phyloP scores from a whole-genome alignment of 2,329 filamentous ascomycete genomes.

The Ophiostoma himal-ulmi region DNA sequence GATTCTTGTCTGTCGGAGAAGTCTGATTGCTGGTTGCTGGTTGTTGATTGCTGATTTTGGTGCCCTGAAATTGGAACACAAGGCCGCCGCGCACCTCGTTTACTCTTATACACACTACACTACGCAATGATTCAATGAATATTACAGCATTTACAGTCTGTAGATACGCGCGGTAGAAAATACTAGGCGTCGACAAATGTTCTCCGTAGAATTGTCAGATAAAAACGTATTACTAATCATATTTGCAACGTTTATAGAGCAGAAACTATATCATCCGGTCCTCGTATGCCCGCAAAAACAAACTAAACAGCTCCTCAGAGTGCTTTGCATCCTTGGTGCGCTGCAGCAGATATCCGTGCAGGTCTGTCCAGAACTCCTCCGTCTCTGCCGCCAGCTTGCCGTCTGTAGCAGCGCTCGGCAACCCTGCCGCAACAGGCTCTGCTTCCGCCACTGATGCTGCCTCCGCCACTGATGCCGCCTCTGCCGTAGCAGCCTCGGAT shows the following conservation, averaged over 20 bases:
- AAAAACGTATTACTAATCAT: neutral
- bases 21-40: neutral
- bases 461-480: constrained; percentile 40
- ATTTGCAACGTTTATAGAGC: neutral
- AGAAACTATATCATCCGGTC: constrained; percentile 28
- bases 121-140: constrained; percentile 1
- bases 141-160: neutral
- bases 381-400: constrained; percentile 38
- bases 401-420: constrained; percentile 37
- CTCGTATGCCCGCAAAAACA: constrained; percentile 70
- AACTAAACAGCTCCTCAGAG: constrained; percentile 56
- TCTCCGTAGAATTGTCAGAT: neutral
- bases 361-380: constrained; percentile 78
- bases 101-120: constrained; percentile 1
- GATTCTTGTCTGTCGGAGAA: neutral
- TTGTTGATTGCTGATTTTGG: neutral
- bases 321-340: constrained; percentile 64
- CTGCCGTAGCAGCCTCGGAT: constrained; percentile 34
- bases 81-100: constrained; percentile 4
- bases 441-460: constrained; percentile 29
- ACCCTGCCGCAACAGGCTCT: neutral
- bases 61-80: neutral
- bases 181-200: too few species aligned
- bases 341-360: constrained; percentile 74
- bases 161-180: neutral